Evolutionary conservation across 306 rosid species (phyloP), one percentile per base, ranked within the genome.

Genomic region (Morella rubra): DNA sequence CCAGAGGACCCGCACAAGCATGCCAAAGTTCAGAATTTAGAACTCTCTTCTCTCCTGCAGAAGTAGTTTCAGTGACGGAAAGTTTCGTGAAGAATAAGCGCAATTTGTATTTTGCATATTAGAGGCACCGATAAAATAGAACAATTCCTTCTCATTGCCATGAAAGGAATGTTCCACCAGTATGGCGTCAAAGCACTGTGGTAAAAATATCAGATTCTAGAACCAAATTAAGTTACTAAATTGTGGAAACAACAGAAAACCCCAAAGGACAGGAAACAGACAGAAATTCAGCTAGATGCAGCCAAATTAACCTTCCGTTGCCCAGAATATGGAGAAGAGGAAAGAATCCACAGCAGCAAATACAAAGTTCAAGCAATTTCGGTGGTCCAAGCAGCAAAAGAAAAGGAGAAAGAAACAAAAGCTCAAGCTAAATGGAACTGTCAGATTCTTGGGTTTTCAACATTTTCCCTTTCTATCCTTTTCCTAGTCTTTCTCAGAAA

Each of bases 1-100:
- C 97, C 73, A 94, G 97, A 72, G 98, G 97, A 37, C 98, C 97
- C 41, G 98, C 98, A 89, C 98, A 94, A 46, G 98, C 98, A 83
- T 91, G 98, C 98, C 98, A 94, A 47, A 94, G 98, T 82, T 94
- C 98, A 50, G 98, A 91, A 80, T 94, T 94, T 67, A 92, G 89
- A 79, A 92, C 97, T 80, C 92, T 84, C 84, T 67, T 87, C 83
- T 92, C 98, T 84, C 96, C 98, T 95, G 87, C 84, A 92, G 86
- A 87, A 79, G 68, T 37, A 75, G 75, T 20, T 76, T 52, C 73
- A 49, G 72, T 66, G 75, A 73, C 73, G 73, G 67, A 20, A 74
- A 65, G 47, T 66, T 42, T 44, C 50, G 42, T 18, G 50, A 66
- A 66, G 15, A 41, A 42, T 66, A 42, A 14, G 16, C 8, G 32